These are phyloP conservation scores for Plasmodium berghei DNA, from an alignment of 169 alveolate genomes.

Conservation along the genomic window DNA sequence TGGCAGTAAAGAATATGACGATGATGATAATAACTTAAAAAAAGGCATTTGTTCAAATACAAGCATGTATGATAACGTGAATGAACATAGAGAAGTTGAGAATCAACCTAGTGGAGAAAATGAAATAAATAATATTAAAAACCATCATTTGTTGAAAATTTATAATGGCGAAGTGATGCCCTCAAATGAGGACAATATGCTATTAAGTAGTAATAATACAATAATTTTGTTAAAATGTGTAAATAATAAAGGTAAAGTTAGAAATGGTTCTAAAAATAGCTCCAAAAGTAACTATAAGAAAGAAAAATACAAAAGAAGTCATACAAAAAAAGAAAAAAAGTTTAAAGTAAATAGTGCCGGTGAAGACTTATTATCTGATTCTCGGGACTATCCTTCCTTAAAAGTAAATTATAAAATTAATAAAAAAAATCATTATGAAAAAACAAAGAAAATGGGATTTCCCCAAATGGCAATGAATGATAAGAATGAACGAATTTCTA, in stretches of 20 bases:
- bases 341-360: conserved; percentile 27
- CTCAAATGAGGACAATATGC: background rate
- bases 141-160: background rate
- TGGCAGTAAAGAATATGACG: conserved; percentile 38
- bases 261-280: background rate
- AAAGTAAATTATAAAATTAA: conserved; percentile 71
- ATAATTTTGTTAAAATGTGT: conserved; percentile 17
- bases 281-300: background rate
- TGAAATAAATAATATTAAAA: background rate
- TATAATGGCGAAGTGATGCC: no score
- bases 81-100: background rate
- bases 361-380: conserved; percentile 47
- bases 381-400: conserved; percentile 42
- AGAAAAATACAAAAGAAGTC: conserved; percentile 6
- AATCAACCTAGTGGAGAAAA: background rate
- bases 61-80: background rate
- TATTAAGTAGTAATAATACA: conserved; percentile 24
- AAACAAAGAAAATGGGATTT: conserved; percentile 28
- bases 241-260: conserved; percentile 15
- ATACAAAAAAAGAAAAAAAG: conserved; percentile 31
- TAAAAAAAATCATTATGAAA: conserved; percentile 67
- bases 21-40: conserved; percentile 4
- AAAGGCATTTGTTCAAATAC: no score
- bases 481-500: conserved; percentile 18
- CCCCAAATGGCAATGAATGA: conserved; percentile 27